Evolutionary conservation across 2,329 filamentous ascomycete genomes (phyloP), one percentile per base, ranked within the genome.

Genomic region (Aspergillus sp.): DNA sequence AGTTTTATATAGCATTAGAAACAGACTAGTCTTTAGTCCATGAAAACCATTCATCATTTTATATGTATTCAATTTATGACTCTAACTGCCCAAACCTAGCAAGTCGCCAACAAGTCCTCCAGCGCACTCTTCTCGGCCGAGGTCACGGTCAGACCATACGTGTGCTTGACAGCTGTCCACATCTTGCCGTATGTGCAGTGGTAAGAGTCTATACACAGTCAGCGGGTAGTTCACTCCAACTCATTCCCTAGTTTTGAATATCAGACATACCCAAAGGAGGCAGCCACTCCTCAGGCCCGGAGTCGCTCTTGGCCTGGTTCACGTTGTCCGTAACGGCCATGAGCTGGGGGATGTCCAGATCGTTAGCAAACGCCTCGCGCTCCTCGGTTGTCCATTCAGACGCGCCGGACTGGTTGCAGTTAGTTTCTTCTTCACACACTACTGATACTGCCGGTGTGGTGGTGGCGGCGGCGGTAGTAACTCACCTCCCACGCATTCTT

Each of bases 141-240:
- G 1, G 88, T 93, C 60, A 95, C 78, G 15, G 83, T 88, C 64
- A 96, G 75, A 1, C 71, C 72, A 71, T 89, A 95, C 66, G 86
- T 84, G 66, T 80, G 84, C 84, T 95, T 96, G 64, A 96, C 90
- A 68, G 85, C 82, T 41, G 93, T 82, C 87, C 88, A 96, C 70
- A 87, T 85, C 70, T 84, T 82, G 14, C 90, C 88, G 69, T 96
- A 95, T 27, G 84, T 88, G 82, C 91, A 95, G 73, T 90, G 84
- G 76, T 90, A 93, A 62, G 79, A 80, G 17, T 73, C 79, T 78
- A 51, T 27, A 48, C 4, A 27, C 46, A 45, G 58, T 70, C 48
- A 66, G 60, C 27, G 9, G 3, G 8, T 8, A 8, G 3, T 31
- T 31, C 27, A 24, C 23, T 24, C 23, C 23, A 24, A 24, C 23